Base-by-base conservation (phyloP, 345 rosid genomes). In the Arabidopsis thaliana region DNA sequence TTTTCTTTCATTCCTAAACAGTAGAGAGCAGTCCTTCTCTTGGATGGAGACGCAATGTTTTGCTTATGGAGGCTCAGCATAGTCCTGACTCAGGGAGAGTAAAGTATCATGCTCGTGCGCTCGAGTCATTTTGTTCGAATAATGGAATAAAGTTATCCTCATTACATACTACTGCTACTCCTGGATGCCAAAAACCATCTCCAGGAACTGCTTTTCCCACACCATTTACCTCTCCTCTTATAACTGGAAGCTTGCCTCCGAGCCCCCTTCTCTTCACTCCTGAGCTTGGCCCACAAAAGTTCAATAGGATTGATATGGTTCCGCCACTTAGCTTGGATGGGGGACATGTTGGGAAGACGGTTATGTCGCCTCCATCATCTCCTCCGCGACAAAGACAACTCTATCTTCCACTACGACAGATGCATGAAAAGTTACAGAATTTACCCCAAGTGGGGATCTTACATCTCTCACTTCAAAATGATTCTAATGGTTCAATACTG, bases 311-410 rank as follows among this genome's bases (percentile, higher is more conserved):
- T 10, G 98, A 92, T 58, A 81, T 87, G 87, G 96, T 95, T 74
- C 99, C 97, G 25, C 98, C 97, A 59, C 85, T 90, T 80, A 89
- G 91, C 85, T 86, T 95, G 87, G 99, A 95, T 74, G 97, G 91
- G 46, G 62, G 69, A 71, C 93, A 88, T 55, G 56, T 84, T 40
- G 89, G 83, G 77, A 95, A 89, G 83, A 60, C 80, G 46, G 76
- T 81, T 73, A 5, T 78, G 46, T 88, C 99, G 7, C 94, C 93
- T 4, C 97, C 97, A 48, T 71, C 65, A 59, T 92, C 99, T 77
- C 96, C 97, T 77, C 83, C 85, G 71, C 82, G 72, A 41, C 89
- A 80, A 52, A 87, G 89, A 75, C 90, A 84, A 51, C 86, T 92
- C 63, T 89, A 92, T 72, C 85, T 88, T 65, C 96, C 87, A 28